Evolutionary conservation across 208 protist genomes (phyloP).

Genomic region (Zelonia costaricensis): DNA sequence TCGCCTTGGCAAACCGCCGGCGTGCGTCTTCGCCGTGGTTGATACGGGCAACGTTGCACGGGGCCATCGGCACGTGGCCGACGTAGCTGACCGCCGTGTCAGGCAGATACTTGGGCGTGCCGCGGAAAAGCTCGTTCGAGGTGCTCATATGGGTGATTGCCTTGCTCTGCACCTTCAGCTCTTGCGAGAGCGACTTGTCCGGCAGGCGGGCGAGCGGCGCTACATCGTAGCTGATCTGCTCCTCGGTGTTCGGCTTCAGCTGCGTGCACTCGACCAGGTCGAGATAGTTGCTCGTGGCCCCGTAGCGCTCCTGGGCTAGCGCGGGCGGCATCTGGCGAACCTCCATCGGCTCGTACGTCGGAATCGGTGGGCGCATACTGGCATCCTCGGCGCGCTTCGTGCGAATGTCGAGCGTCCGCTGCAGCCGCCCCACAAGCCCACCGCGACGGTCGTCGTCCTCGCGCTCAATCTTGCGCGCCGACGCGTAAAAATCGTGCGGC

Average conservation of each 20-base stretch:
- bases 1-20: conserved; percentile 80
- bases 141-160: conserved; percentile 74
- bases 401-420: conserved; percentile 80
- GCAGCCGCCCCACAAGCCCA: conserved; percentile 58
- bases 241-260: conserved; percentile 59
- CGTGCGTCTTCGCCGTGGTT: conserved; percentile 63
- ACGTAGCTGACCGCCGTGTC: conserved; percentile 52
- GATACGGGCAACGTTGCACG: conserved; percentile 44
- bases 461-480: conserved; percentile 67
- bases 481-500: conserved; percentile 66
- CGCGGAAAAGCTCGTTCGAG: conserved; percentile 65
- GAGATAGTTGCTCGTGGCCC: conserved; percentile 62
- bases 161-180: conserved; percentile 59
- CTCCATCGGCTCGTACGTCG: conserved; percentile 35
- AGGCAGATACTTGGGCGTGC: conserved; percentile 62
- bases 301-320: conserved; percentile 42
- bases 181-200: conserved; percentile 38
- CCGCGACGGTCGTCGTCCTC: conserved; percentile 69
- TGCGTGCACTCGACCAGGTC: conserved; percentile 84
- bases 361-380: conserved; percentile 33
- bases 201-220: conserved; percentile 54
- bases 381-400: conserved; percentile 62
- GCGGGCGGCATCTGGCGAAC: conserved; percentile 9
- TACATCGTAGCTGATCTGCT: conserved; percentile 52
- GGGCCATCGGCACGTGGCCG: conserved; percentile 56